Evolutionary conservation across 2,329 filamentous ascomycete species (phyloP), one percentile per base, ranked within the genome.

Genomic region (Metarhizium rileyi): DNA sequence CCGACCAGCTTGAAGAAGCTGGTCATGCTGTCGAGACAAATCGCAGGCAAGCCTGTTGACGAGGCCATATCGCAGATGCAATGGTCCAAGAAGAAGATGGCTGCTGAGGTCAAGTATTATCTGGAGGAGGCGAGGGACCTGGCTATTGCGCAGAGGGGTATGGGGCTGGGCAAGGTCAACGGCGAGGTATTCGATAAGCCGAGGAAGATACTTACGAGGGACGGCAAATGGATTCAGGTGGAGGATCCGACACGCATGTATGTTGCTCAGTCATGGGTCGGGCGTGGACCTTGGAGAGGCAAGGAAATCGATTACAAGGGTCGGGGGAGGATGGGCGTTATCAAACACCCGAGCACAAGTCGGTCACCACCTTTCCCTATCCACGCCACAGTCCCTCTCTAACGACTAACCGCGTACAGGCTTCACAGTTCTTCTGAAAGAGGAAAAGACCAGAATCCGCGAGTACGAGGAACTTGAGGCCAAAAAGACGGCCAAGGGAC

Each of bases 1-100:
- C 84, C 90, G 60, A 96, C 93, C 2, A 89, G 83, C 45, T 74
- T 87, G 55, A 98, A 98, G 81, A 98, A 98, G 73, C 76, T 98
- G 49, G 83, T 85, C 47, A 84, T 87, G 59, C 72, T 98, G 46
- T 84, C 91, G 23, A 81, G 86, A 49, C 93, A 97, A 71, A 93
- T 98, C 62, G 78, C 83, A 2, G 93, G 93, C 57, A 97, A 96
- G 78, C 84, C 84, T n/a, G 75, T 98, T 53, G 89, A 94, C 51
- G 90, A 98, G 33, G 93, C 93, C 14, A 87, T 97, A 57, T 71
- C 87, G 49, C 93, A 98, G 75, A 95, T 98, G 88, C 81, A 84
- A 50, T 97, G 91, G 72, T 91, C 85, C 66, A 88, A 89, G 74
- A 98, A 98, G 80, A 91, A 90, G 72, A 86, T 86, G 55, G 87